Evolutionary conservation across 139 green algal genomes (phyloP).

Genomic region (Chlorella sp.): DNA sequence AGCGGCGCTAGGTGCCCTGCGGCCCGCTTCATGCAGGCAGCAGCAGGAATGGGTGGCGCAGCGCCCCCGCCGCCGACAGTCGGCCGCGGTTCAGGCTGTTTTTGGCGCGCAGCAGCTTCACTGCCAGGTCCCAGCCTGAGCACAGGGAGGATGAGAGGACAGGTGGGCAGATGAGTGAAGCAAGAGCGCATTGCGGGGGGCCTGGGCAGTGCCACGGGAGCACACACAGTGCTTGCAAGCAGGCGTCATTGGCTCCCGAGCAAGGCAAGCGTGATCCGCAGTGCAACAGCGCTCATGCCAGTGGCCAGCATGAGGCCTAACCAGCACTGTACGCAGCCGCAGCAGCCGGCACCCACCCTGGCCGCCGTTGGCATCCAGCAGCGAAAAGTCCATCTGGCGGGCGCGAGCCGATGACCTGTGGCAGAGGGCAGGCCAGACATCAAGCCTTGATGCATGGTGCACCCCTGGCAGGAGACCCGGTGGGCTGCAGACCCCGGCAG

Average conservation of each 20-base stretch:
- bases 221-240: neutral
- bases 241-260: no score
- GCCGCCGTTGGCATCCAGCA: conserved; percentile 72
- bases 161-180: neutral
- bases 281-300: no score
- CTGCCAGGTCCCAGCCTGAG: conserved; percentile 85
- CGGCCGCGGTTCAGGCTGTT: conserved; percentile 75
- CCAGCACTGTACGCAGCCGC: no score
- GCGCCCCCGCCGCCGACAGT: conserved; percentile 64
- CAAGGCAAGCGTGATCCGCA: no score
- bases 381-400: conserved; percentile 65
- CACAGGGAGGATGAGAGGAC: neutral
- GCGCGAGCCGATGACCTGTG: neutral
- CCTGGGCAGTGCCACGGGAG: neutral
- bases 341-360: conserved; percentile 54
- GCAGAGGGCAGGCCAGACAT: no score
- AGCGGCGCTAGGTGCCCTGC: no score
- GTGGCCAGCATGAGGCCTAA: no score
- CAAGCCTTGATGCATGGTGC: no score
- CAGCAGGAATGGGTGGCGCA: conserved; percentile 64
- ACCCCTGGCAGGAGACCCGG: no score
- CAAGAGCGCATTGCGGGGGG: neutral
- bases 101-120: conserved; percentile 67
- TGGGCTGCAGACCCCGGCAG: no score
- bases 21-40: neutral